These are phyloP conservation scores for Vitis cinerea DNA, from an alignment of 164 flowering plant species.

Conservation along the genomic window DNA sequence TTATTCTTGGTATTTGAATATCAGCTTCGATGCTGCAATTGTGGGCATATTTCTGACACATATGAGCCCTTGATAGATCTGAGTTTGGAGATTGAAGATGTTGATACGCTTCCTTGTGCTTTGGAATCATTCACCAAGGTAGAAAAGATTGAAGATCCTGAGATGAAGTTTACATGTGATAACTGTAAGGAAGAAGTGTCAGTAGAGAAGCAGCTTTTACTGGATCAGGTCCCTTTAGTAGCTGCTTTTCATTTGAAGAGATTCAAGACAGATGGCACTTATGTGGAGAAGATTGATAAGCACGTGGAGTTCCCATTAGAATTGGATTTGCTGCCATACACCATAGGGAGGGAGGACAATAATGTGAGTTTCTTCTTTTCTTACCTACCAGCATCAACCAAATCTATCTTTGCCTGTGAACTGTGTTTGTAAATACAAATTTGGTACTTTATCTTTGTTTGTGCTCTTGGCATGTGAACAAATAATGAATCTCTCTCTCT, in stretches of 20 bases:
- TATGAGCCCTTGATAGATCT: conserved; percentile 70
- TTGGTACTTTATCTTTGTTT: too few relatives aligned
- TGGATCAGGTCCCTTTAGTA: conserved; percentile 63
- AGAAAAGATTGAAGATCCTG: conserved; percentile 73
- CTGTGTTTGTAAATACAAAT: too few relatives aligned
- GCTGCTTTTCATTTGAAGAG: conserved; percentile 86
- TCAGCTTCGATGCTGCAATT: conserved; percentile 80
- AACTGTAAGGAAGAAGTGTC: conserved; percentile 63
- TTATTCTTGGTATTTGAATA: conserved; percentile 12
- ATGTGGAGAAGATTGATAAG: conserved; percentile 73
- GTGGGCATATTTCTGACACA: conserved; percentile 69
- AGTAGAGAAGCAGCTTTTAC: conserved; percentile 69
- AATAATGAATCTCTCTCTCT: not conserved
- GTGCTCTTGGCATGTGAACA: not conserved
- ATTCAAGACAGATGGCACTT: conserved; percentile 66
- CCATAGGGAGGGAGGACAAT: conserved; percentile 19
- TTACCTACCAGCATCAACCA: not conserved
- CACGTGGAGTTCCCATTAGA: conserved; percentile 68
- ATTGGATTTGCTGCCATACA: conserved; percentile 68
- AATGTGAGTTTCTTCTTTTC: conserved; percentile 41
- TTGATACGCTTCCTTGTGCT: conserved; percentile 54
- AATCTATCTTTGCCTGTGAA: not conserved
- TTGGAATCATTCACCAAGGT: conserved; percentile 74
- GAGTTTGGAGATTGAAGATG: conserved; percentile 88
- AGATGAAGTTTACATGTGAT: conserved; percentile 64